Evolutionary conservation across 1,284 basidiomycete genomes (phyloP), one percentile per base, ranked within the genome.

Genomic region (Malassezia furfur): DNA sequence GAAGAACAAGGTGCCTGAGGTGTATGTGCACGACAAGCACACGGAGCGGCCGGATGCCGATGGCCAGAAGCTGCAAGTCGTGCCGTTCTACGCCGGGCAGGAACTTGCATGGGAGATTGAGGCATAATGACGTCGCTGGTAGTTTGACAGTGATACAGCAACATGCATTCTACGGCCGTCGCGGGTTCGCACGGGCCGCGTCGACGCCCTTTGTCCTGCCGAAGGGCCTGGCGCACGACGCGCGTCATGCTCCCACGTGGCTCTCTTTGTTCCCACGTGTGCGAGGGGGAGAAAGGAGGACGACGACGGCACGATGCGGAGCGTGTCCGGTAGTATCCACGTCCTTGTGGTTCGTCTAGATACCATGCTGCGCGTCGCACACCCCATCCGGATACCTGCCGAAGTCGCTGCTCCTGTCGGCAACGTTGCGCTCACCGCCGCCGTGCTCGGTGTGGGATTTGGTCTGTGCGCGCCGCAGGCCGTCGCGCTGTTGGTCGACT

Each of bases 11-110:
- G 61, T 74, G 4, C 68, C 68, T n/a, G 48, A 52, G 12, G 65
- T 59, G n/a, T 74, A 64, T 40, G 62, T 70, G 12, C 67, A 68
- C 39, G 56, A 61, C 12, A 50, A 59, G 31, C 62, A 59, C 44
- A 32, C 17, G 21, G 17, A 53, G 3, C 38, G 62, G 11, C 15
- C 54, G 3, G 68, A 73, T 19, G 57, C 52, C 17, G 62, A 65
- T 28, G 50, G 50, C n/a, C 54, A 59, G 38, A 70, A 69, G 57
- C 69, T 76, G 48, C 69, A 79, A 54, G 83, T 96, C 1, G 82
- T 88, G 22, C 88, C 93, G 2, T 98, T 98, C 78, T 90, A 87
- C 87, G 85, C 87, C 2, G 93, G 91, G 21, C 86, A 84, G 75
- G 78, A 81, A 61, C 78, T 98, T 31, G 79, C 79, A 15, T 98